Base-by-base conservation (phyloP, 192 early-diverging fungal species). In the Gaertneriomyces semiglobifer region DNA sequence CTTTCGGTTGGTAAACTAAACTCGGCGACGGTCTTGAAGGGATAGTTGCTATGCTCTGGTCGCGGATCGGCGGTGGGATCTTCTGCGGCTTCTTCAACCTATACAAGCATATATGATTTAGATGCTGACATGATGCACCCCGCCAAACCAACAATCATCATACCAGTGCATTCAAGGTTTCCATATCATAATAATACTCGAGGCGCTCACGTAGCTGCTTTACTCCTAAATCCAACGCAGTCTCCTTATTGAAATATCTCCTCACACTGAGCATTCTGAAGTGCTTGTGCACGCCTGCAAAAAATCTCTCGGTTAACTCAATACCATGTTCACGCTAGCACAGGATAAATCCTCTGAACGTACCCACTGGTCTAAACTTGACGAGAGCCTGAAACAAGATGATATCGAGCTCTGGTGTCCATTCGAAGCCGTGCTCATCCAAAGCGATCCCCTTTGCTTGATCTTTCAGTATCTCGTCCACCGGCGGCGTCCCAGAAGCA, bases 251-350 rank as follows among this genome's bases (percentile, higher is more conserved):
- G 38, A 66, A 44, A 58, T 41, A 55, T 7, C 64, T 58, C 60
- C 58, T 52, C 1, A 67, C 60, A 58, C 44, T 64, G 10, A 73
- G 25, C 59, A 73, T 73, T 50, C 71, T 64, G 48, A 73, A 73
- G n/a, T 68, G 65, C 44, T 68, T 66, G 64, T 73, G 71, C 38
- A 73, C 71, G 40, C 71, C 71, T 69, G 55, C n/a, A 19, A 14
- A 16, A 11, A 65, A 33, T 1, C 9, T 9, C 0, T n/a, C n/a
- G n/a, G 7, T 7, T 41, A n/a, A 4, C 18, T 43, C 6, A 59
- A 43, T n/a, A 33, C 7, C 7, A 7, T 11, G 16, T 65, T 19
- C 4, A 44, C 59, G 20, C 8, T 3, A 9, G 48, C 48, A 43
- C 8, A 14, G 25, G 19, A 39, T 38, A 1, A 8, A 7, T 14